Base-by-base conservation (phyloP, 768 basidiomycete species). In the Ephemerocybe angulata region DNA sequence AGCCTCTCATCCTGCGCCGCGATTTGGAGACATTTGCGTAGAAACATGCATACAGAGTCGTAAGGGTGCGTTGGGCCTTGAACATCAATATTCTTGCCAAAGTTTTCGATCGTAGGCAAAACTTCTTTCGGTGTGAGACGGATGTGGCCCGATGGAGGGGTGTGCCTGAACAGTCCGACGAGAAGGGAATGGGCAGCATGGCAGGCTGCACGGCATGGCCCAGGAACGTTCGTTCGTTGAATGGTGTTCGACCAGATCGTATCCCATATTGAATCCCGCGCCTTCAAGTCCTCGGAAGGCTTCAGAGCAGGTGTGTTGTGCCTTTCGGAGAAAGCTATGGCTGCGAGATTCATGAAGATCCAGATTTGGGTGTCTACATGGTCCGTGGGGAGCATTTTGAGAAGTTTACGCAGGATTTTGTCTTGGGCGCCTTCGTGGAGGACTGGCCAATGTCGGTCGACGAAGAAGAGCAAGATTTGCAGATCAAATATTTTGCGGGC, bases 11-110 rank as follows among this genome's bases (percentile, higher is more conserved):
- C 93, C 63, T 87, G 85, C 55, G 81, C 84, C 0, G 92, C 86
- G 22, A 92, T 74, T 17, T 75, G 77, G 44, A 98, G 73, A 53
- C 84, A 87, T 25, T 80, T 73, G 4, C 81, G 72, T 43, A 98
- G 75, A 65, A 98, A 93, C 54, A 76, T 74, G 74, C 95, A 97
- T 35, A 96, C 92, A 1, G 95, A 85, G 64, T 99, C 97, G 62
- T 81, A 89, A 0, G 94, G 93, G 62, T 82, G 86, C 13, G 84
- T 73, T 2, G 95, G 94, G 0, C 94, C 95, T 70, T 98, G 96
- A 15, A 97, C 80, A 59, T 92, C 88, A 55, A 99, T 75, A 58
- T 96, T 91, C 58, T 86, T 87, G 1, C 85, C 80, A 44, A 98
- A 73, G 0, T 77, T 75, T 65, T 93, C 93, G 46, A 98, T 84